Evolutionary conservation across 352 stramenopile species (phyloP).

Genomic region (Paralagenidium karlingii): DNA sequence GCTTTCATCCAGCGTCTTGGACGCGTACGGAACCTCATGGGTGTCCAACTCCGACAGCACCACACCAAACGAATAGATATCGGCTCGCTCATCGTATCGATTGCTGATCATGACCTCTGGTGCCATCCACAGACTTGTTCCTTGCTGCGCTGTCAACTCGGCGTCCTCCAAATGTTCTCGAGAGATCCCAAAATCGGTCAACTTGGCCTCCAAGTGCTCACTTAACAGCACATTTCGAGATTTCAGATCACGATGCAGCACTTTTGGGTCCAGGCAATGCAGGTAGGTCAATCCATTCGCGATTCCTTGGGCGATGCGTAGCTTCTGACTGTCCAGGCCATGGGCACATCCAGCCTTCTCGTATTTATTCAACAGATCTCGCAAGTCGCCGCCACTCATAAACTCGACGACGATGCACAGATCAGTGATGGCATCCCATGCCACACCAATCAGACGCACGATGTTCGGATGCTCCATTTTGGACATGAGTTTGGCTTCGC

Average conservation of each 20-base stretch:
- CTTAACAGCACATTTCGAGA: slow-evolving; percentile 37
- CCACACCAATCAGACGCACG: slow-evolving; percentile 45
- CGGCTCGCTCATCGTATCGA: slow-evolving; percentile 28
- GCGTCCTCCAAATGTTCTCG: slow-evolving; percentile 20
- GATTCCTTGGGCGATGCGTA: slow-evolving; percentile 40
- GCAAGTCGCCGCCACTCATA: slow-evolving; percentile 42
- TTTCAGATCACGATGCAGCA: slow-evolving; percentile 54
- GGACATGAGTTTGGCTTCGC: slow-evolving; percentile 47
- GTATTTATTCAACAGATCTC: slow-evolving; percentile 28
- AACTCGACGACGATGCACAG: slow-evolving; percentile 58
- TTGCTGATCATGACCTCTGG: slow-evolving; percentile 33
- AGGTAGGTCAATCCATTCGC: slow-evolving; percentile 43
- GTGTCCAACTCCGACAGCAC: slow-evolving; percentile 44
- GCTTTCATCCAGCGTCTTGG: too few species aligned
- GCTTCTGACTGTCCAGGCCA: slow-evolving; percentile 17
- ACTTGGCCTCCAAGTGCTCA: slow-evolving; percentile 27
- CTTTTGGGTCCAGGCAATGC: slow-evolving; percentile 32
- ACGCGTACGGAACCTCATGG: slow-evolving; percentile 34
- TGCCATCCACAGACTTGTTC: slow-evolving; percentile 35
- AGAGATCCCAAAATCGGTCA: slow-evolving; percentile 48
- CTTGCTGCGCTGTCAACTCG: slow-evolving; percentile 37
- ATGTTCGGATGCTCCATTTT: slow-evolving; percentile 48
- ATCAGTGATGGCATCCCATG: slow-evolving; percentile 39
- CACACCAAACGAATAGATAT: slow-evolving; percentile 49
- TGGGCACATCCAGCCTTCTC: slow-evolving; percentile 13